These are phyloP conservation scores for Cylindrotheca closterium DNA, from an alignment of 108 stramenopile genomes.

Conservation along the genomic window DNA sequence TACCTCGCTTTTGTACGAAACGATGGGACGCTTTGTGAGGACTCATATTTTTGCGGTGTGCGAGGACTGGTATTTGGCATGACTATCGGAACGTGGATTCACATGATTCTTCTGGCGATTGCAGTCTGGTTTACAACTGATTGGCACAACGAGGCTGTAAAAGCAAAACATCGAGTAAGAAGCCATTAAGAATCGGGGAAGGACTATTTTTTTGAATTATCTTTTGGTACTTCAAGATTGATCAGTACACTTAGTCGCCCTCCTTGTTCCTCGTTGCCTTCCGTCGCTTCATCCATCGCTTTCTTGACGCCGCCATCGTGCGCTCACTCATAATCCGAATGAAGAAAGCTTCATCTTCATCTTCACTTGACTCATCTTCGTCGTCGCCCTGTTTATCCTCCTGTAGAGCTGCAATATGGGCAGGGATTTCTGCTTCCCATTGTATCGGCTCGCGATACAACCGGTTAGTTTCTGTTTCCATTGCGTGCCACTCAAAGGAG, in stretches of 20 bases:
- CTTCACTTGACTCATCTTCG: conserved; percentile 1
- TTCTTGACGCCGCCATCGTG: conserved; percentile 38
- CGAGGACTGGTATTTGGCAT: conserved; percentile 59
- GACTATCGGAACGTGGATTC: conserved; percentile 64
- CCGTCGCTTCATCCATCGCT: conserved; percentile 23
- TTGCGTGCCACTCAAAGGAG: conserved; percentile 75
- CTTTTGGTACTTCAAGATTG: not conserved
- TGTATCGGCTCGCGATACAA: conserved; percentile 25
- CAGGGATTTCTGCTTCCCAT: conserved; percentile 24
- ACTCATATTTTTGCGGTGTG: conserved; percentile 52
- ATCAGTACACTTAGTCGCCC: not conserved
- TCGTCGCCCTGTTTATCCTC: conserved; percentile 9
- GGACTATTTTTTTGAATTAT: no score
- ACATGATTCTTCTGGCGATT: conserved; percentile 49
- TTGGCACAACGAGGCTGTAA: conserved; percentile 39
- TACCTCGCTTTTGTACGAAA: conserved; percentile 41
- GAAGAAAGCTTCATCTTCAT: conserved; percentile 17
- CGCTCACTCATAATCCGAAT: conserved; percentile 49
- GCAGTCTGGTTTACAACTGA: conserved; percentile 36
- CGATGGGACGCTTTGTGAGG: conserved; percentile 21
- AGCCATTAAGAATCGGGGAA: not conserved
- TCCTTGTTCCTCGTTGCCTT: conserved; percentile 17
- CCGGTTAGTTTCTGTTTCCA: conserved; percentile 44
- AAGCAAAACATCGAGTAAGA: conserved; percentile 25
- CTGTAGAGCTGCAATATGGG: conserved; percentile 1